Percentiles rank a stretch among this genome's conserved stretches.
These are phyloP conservation scores for Avena atlantica DNA, from an alignment of 176 grass and related monocot genomes.

Conservation along the genomic window DNA sequence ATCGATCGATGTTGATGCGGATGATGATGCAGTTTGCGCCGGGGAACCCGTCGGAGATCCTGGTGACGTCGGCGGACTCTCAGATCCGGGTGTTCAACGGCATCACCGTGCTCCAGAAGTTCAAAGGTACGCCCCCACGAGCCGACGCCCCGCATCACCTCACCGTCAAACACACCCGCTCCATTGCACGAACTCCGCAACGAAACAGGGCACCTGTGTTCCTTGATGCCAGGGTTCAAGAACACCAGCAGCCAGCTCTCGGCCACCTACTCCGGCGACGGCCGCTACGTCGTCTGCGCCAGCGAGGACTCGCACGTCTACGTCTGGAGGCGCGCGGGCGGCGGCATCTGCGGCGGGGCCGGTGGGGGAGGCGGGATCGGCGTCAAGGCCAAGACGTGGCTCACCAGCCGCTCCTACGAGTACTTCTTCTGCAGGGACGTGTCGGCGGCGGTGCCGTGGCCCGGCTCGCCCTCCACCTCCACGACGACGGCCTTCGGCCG, in stretches of 20 bases:
- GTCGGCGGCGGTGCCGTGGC: constrained; percentile 81
- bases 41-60: constrained; percentile 77
- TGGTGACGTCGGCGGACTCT: constrained; percentile 94
- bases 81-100: constrained; percentile 95
- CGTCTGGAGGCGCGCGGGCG: constrained; percentile 65
- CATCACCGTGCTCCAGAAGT: constrained; percentile 80
- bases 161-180: background rate
- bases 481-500: background rate
- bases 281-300: constrained; percentile 72
- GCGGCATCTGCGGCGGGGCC: background rate
- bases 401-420: constrained; percentile 84
- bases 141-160: background rate
- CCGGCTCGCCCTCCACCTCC: constrained; percentile 39
- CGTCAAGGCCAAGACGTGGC: constrained; percentile 59
- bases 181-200: constrained; percentile 38
- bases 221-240: constrained; percentile 76
- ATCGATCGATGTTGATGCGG: too few species aligned
- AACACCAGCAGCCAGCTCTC: constrained; percentile 98
- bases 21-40: constrained; percentile 68
- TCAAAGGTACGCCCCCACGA: constrained; percentile 66
- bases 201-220: constrained; percentile 53
- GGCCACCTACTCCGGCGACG: constrained; percentile 74
- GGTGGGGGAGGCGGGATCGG: background rate
- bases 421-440: constrained; percentile 91
- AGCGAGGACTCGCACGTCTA: constrained; percentile 98